Evolutionary conservation across 1,139 yeast genomes (phyloP), one percentile per base, ranked within the genome.

Genomic region (Suhomyces bokatorum): DNA sequence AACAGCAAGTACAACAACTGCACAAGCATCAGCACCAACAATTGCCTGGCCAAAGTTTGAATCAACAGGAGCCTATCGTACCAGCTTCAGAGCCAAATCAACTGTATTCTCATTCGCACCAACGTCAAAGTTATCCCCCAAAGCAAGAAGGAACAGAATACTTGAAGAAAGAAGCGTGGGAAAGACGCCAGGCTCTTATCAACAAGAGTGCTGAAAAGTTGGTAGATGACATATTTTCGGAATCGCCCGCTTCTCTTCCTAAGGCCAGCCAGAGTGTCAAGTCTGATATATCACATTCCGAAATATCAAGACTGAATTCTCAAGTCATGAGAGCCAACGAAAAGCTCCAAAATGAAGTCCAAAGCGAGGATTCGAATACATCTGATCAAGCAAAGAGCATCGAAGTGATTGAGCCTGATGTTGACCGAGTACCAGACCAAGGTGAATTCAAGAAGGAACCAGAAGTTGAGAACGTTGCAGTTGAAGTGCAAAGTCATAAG

Each of bases 131-230:
- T 10, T 12, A n/a, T 22, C n/a, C 20, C 8, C 11, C 36, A 12
- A 32, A 35, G 12, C 33, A 35, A n/a, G 49, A 48, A 32, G 45
- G 41, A 6, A 46, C 60, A 7, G 64, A 62, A 16, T 63, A 63
- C 35, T 66, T 63, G 29, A 59, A 53, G 41, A 66, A 64, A 39
- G 77, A 72, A 46, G 73, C 76, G 0, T 71, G 77, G 77, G 67
- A 69, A 48, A 54, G 49, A 34, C 57, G 47, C 39, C 49, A 49
- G 8, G 35, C 50, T 1, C 39, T 45, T 3, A 53, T 57, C 28
- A 61, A 60, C 39, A 55, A 49, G 27, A 60, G 64, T 42, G 73
- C 78, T 1, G 75, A 66, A 45, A 65, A 60, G 44, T 58, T 74
- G 41, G 77, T 66, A 0, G 77, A 73, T 47, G 77, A 70, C 50